phyloP scores from a whole-genome alignment of 805 yeast genomes.

The Candida manassasensis region DNA sequence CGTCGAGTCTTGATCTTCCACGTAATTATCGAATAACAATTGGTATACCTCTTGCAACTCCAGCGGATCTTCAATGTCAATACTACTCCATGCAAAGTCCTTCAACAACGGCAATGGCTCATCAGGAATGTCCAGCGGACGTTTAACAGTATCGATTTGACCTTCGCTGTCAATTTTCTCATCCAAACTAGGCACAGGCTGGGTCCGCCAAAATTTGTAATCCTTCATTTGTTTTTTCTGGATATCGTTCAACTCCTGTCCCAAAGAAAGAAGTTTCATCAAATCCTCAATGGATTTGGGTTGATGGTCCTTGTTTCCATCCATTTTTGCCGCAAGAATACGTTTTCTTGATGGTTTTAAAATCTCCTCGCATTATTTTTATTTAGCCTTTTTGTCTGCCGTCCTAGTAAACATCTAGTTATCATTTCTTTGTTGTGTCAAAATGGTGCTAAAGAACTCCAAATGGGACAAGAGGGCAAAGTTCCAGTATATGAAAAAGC shows the following conservation, averaged over 20 bases:
- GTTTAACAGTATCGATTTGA: slow-evolving; percentile 67
- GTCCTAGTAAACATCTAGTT: no score
- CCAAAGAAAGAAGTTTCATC: slow-evolving; percentile 48
- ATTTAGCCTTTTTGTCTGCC: no score
- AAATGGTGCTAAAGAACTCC: slow-evolving; percentile 39
- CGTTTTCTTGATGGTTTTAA: no score
- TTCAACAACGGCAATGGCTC: slow-evolving; percentile 65
- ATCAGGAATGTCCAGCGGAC: slow-evolving; percentile 66
- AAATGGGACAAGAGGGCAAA: slow-evolving; percentile 45
- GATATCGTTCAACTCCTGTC: slow-evolving; percentile 49
- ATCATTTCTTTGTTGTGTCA: no score
- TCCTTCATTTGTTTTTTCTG: slow-evolving; percentile 76
- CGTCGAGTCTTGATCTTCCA: slow-evolving; percentile 88
- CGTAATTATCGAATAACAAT: slow-evolving; percentile 82
- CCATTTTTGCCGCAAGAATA: no score
- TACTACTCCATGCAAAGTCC: slow-evolving; percentile 86
- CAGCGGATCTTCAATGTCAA: slow-evolving; percentile 51
- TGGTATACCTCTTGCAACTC: slow-evolving; percentile 76
- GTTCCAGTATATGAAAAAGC: slow-evolving; percentile 34
- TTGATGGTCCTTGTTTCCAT: no score
- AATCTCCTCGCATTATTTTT: no score
- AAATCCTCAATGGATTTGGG: slow-evolving; percentile 57
- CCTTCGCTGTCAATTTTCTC: slow-evolving; percentile 68
- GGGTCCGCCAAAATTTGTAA: slow-evolving; percentile 96
- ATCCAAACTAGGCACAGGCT: slow-evolving; percentile 82